Evolutionary conservation across 345 rosid genomes (phyloP).

Genomic region (Citrus trifoliata): DNA sequence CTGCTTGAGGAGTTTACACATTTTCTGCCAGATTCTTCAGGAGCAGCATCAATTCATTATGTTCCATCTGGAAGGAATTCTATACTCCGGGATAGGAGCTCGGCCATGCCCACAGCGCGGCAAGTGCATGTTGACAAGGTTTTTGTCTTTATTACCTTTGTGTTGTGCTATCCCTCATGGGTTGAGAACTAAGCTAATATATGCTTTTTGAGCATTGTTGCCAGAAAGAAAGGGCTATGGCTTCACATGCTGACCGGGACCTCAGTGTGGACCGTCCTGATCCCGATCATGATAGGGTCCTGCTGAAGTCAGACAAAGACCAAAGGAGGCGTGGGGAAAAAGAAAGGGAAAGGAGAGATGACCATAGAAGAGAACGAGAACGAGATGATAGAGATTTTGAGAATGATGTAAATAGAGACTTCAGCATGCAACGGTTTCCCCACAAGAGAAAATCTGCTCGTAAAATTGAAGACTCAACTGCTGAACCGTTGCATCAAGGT

Average conservation of each 20-base stretch:
- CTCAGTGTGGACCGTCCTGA: constrained; percentile 57
- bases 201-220: constrained; percentile 25
- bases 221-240: constrained; percentile 67
- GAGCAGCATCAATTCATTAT: constrained; percentile 44
- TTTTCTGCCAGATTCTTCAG: constrained; percentile 88
- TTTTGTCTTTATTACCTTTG: constrained; percentile 12
- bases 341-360: constrained; percentile 71
- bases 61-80: constrained; percentile 52
- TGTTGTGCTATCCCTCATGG: background rate
- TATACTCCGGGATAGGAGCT: constrained; percentile 55
- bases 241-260: constrained; percentile 50
- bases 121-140: constrained; percentile 74
- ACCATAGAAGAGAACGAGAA: constrained; percentile 53
- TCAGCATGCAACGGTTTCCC: constrained; percentile 50
- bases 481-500: constrained; percentile 53
- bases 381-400: constrained; percentile 56
- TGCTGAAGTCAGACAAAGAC: constrained; percentile 62
- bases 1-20: constrained; percentile 84
- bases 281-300: constrained; percentile 51
- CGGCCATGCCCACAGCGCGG: constrained; percentile 53
- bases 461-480: constrained; percentile 41
- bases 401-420: constrained; percentile 56
- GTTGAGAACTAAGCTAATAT: constrained; percentile 22
- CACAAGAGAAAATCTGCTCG: constrained; percentile 44
- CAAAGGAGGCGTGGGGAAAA: constrained; percentile 65